Evolutionary conservation across 768 basidiomycete genomes (phyloP), one percentile per base, ranked within the genome.

Genomic region (Leccinum incarnatum): DNA sequence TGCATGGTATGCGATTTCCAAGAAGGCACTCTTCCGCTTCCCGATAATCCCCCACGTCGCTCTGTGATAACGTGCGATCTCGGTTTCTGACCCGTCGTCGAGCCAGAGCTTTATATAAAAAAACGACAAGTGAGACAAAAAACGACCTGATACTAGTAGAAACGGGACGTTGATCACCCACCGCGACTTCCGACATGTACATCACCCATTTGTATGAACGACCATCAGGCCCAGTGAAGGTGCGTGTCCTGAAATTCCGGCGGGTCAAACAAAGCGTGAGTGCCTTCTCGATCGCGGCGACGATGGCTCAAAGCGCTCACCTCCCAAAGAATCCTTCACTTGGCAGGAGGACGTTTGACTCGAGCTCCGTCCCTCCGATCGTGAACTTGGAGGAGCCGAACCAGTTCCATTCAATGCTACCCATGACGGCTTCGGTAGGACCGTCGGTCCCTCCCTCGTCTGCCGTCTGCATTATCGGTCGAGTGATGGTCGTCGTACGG

Each of bases 211-310:
- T 64, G 42, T 76, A 76, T 47, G 57, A 62, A 25, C 58, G 69
- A 5, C 70, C 73, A 42, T 76, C 75, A 1, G 62, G 69, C 0
- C 70, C 76, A 4, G 53, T 68, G 56, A 77, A 77, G 1, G 69
- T 65, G 27, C 67, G 63, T 21, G 63, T 68, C 32, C 67, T 70
- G 34, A 5, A 36, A 47, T 6, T 14, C 21, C 14, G 9, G 1
- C 8, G 21, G 5, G 10, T 23, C 19, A 29, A 23, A 19, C 5
- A 36, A 36, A 3, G 15, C 1, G 49, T 65, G 14, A 56, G 53
- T 19, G 3, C 4, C 52, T 19, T 55, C 37, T 34, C 21, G 32
- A 34, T 34, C 32, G 5, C 32, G 32, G 25, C 19, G 17, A 37
- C 11, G 5, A 27, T 15, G 27, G 15, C 12, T n/a, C 23, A 23